Conservation (phyloP, 2,329 filamentous ascomycete species). For the Cytospora schulzeri region DNA sequence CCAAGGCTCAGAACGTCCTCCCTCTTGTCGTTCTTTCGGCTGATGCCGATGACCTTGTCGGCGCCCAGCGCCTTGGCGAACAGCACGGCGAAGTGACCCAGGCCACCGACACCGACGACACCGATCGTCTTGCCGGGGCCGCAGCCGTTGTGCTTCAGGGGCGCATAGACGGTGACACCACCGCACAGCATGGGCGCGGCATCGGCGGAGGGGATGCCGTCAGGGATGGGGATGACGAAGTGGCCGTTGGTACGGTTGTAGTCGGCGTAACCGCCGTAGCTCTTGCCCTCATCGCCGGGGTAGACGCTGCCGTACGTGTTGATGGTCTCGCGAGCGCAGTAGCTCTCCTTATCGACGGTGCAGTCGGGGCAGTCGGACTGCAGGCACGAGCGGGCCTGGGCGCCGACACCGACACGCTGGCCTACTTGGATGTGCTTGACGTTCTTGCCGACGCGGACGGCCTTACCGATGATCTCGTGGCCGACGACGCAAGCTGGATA, state of each 20-base stretch:
- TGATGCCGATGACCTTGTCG: conserved; percentile 61
- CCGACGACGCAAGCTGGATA: conserved; percentile 56
- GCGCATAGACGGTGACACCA: conserved; percentile 66
- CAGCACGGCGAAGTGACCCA: conserved; percentile 68
- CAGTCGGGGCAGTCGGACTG: conserved; percentile 46
- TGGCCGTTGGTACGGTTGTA: conserved; percentile 38
- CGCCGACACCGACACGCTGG: conserved; percentile 63
- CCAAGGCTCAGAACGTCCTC: conserved; percentile 58
- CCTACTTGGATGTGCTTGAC: conserved; percentile 54
- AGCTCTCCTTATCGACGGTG: conserved; percentile 39
- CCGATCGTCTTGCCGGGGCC: conserved; percentile 69
- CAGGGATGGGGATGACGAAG: conserved; percentile 52
- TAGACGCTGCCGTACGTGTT: conserved; percentile 56
- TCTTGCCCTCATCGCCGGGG: conserved; percentile 53
- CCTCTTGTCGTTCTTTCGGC: conserved; percentile 52
- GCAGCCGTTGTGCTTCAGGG: conserved; percentile 61
- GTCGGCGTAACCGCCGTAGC: conserved; percentile 56
- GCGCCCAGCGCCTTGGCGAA: conserved; percentile 68
- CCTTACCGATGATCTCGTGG: conserved; percentile 62
- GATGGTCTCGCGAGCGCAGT: conserved; percentile 43
- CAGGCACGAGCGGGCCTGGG: conserved; percentile 58
- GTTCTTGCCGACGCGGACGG: conserved; percentile 51
- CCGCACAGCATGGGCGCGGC: conserved; percentile 68
- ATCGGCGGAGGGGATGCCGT: conserved; percentile 41
- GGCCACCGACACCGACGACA: conserved; percentile 66